Base-by-base conservation (phyloP, 1,284 basidiomycete genomes). In the Fomitopsis palustris region DNA sequence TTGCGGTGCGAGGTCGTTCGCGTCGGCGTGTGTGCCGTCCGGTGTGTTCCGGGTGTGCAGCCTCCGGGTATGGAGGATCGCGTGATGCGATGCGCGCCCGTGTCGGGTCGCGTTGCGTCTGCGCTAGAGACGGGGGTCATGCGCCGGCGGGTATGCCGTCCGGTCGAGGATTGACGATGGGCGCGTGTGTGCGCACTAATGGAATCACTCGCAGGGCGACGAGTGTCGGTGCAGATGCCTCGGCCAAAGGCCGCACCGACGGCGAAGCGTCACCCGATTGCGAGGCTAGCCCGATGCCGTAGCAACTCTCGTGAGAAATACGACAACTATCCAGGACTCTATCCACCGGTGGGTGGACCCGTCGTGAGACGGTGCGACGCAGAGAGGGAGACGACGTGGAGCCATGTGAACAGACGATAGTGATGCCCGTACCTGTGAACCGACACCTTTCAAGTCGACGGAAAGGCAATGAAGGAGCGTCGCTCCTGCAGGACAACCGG, bases 351-450 rank as follows among this genome's bases (percentile, higher is more conserved):
- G 4, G 25, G 21, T 29, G 25, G 19, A 29, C 25, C 56, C 39
- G 49, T 21, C 58, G 19, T 4, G 65, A 62, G 68, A 67, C 23
- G 72, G 74, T 65, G 67, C 71, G 73, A 70, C 67, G 64, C 53
- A 47, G 54, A 56, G 56, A 60, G 49, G 45, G 54, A 55, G 59
- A 35, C 38, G 39, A 33, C 33, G 49, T 8, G 25, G 39, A 55
- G 29, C 23, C 45, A 47, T 37, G 31, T 2, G 12, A 21, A 21
- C 25, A 17, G 21, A 42, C 19, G 21, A 33, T 60, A 59, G 33
- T 31, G 14, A 21, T 33, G 65, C 72, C 71, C 52, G 65, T 63
- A 72, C 66, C 49, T 70, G 53, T 37, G 12, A 8, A 37, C 35
- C 66, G 62, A 69, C 65, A 62, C 6, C 68, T 72, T 65, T 65